These are phyloP conservation scores for Suillus americanus DNA, from an alignment of 768 basidiomycete species.

Conservation along the genomic window DNA sequence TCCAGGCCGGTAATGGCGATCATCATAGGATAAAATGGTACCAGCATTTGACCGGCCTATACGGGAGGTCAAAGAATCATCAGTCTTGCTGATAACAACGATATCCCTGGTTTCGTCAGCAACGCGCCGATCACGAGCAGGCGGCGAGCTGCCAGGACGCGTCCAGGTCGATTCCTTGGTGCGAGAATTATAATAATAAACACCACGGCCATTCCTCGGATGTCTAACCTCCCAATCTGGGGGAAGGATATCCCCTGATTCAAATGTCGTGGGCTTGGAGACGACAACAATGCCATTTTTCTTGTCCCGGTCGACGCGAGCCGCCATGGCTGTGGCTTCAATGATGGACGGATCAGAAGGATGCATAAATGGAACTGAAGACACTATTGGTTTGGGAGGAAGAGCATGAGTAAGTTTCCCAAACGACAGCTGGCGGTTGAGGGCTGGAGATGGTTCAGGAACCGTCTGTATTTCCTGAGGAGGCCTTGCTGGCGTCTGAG, in stretches of 20 bases:
- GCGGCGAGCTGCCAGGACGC: constrained; percentile 40
- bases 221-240: constrained; percentile 61
- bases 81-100: constrained; percentile 22
- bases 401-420: constrained; percentile 62
- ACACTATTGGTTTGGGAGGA: constrained; percentile 62
- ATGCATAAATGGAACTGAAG: constrained; percentile 50
- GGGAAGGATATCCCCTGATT: constrained; percentile 42
- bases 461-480: constrained; percentile 9
- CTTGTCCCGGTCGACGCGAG: constrained; percentile 42
- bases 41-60: constrained; percentile 28
- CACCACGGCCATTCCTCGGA: constrained; percentile 46
- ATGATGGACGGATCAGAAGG: constrained; percentile 59
- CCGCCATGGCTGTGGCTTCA: constrained; percentile 62
- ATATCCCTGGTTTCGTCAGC: constrained; percentile 28
- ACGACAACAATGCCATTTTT: constrained; percentile 32
- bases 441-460: constrained; percentile 22
- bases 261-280: constrained; percentile 23
- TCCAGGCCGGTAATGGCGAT: constrained; percentile 66
- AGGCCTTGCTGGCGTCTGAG: constrained; percentile 11
- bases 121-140: constrained; percentile 22
- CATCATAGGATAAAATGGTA: constrained; percentile 48
- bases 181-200: constrained; percentile 59
- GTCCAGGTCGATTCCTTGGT: constrained; percentile 62
- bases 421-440: constrained; percentile 25
- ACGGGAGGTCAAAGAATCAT: constrained; percentile 23